Evolutionary conservation across 2,329 filamentous ascomycete genomes (phyloP).

Genomic region (Geosmithia flava): DNA sequence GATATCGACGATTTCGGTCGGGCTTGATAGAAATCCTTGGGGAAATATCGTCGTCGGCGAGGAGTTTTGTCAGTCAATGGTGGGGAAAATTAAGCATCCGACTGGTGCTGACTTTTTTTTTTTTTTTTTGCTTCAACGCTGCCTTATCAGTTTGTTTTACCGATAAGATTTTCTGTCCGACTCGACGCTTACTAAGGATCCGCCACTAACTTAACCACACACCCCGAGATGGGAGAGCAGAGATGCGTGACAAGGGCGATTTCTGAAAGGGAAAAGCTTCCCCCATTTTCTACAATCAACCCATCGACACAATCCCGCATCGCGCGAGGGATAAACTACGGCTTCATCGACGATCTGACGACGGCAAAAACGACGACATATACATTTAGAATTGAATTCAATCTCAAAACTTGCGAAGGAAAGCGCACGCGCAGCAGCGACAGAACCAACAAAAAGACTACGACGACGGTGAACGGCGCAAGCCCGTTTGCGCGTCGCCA

Average conservation of each 20-base stretch:
- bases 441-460: neutral
- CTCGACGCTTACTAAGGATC: neutral
- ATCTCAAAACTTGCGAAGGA: neutral
- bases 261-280: neutral
- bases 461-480: conserved; percentile 1
- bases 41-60: neutral
- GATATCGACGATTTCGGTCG: neutral
- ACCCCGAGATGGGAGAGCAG: no score
- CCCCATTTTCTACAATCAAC: neutral
- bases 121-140: neutral
- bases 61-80: no score
- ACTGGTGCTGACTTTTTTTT: conserved; percentile 2
- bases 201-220: neutral
- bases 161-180: no score
- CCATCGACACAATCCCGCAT: neutral
- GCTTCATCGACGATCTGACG: neutral
- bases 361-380: neutral
- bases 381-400: neutral
- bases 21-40: neutral
- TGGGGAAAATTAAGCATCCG: neutral
- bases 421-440: neutral
- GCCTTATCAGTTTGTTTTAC: neutral
- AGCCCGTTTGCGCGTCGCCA: conserved; percentile 7
- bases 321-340: neutral
- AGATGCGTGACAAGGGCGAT: neutral